Percentiles rank a stretch among this genome's conserved stretches.
Evolutionary conservation across 2,329 filamentous ascomycete species (phyloP).

Genomic region (Pseudocercospora cruenta): DNA sequence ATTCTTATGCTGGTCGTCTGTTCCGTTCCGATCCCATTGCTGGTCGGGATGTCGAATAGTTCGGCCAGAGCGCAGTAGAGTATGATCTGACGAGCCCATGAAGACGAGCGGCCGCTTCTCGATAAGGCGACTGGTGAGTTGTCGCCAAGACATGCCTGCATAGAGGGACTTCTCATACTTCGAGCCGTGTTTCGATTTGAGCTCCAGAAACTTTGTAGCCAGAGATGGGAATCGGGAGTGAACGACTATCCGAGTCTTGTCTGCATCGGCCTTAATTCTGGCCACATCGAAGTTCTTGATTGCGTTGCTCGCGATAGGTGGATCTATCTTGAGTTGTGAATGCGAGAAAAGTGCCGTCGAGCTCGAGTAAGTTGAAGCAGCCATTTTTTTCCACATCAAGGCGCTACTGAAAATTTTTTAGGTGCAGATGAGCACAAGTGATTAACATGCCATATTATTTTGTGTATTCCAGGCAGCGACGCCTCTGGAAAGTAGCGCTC

Average conservation of each 20-base stretch:
- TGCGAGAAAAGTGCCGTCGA: background rate
- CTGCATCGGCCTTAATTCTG: constrained; percentile 29
- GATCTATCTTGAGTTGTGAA: constrained; percentile 16
- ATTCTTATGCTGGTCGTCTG: constrained; percentile 27
- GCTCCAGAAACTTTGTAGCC: constrained; percentile 32
- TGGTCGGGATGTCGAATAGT: constrained; percentile 5
- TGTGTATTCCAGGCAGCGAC: background rate
- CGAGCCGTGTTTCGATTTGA: constrained; percentile 36
- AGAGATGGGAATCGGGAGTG: constrained; percentile 35
- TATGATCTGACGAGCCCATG: constrained; percentile 33
- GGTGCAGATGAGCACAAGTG: background rate
- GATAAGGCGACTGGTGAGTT: constrained; percentile 35
- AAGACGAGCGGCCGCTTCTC: constrained; percentile 37
- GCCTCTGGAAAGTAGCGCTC: background rate
- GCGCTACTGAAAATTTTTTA: background rate
- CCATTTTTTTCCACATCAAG: background rate
- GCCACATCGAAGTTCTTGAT: constrained; percentile 29
- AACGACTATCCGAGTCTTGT: constrained; percentile 35
- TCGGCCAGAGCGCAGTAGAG: constrained; percentile 34
- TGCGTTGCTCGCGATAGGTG: constrained; percentile 32
- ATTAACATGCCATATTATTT: background rate
- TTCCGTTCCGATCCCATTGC: constrained; percentile 39
- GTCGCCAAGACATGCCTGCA: constrained; percentile 26
- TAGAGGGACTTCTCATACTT: constrained; percentile 36
- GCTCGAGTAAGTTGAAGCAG: background rate